Evolutionary conservation across 768 basidiomycete species (phyloP).

Genomic region (Lactarius pseudohatsudake): DNA sequence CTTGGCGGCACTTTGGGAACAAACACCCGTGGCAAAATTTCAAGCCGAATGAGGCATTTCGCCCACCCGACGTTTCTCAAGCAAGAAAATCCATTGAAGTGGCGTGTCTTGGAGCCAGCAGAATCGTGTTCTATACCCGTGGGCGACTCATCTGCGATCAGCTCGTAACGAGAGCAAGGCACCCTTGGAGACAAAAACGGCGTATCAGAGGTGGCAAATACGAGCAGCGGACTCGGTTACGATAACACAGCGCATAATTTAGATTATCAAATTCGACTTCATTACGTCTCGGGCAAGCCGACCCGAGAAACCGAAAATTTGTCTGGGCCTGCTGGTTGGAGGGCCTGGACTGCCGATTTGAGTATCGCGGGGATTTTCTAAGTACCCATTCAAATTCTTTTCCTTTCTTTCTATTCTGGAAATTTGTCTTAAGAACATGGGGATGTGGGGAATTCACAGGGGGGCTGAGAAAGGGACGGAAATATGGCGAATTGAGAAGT

Average conservation of each 20-base stretch:
- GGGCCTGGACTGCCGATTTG: not conserved
- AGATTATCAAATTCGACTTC: not conserved
- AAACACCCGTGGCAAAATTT: conserved; percentile 12
- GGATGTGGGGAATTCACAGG: conserved; percentile 5
- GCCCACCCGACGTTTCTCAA: not conserved
- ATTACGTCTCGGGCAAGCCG: not conserved
- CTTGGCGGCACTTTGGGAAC: conserved; percentile 6
- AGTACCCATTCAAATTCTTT: conserved; percentile 10
- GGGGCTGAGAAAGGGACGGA: not conserved
- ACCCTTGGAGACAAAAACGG: not conserved
- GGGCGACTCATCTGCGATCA: not conserved
- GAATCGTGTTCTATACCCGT: not conserved
- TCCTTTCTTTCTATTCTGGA: conserved; percentile 5
- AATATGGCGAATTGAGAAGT: conserved; percentile 2
- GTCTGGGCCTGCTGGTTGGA: not conserved
- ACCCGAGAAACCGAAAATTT: not conserved
- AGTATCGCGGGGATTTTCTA: not conserved
- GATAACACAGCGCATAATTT: not conserved
- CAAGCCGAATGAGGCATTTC: conserved; percentile 10
- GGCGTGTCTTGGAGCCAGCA: not conserved
- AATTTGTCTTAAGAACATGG: not conserved
- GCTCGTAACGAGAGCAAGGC: not conserved
- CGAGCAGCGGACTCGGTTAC: not conserved
- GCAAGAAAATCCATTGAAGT: conserved; percentile 3
- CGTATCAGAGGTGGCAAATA: not conserved